Evolutionary conservation across 78 protist species (phyloP).

Genomic region (Neovahlkampfia damariscottae): DNA sequence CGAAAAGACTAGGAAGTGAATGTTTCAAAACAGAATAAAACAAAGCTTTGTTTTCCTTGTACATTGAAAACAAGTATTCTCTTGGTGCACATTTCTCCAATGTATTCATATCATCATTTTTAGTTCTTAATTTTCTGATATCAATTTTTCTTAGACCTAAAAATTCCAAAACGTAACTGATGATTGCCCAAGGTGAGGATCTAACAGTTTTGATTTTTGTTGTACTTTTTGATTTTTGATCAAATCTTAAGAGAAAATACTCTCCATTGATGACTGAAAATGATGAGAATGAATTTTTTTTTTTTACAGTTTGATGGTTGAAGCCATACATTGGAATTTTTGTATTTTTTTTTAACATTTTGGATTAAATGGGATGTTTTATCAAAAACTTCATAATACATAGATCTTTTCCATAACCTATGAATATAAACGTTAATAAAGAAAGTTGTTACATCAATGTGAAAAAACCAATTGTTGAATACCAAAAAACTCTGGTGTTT

Average conservation of each 20-base stretch:
- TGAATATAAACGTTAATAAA: neutral
- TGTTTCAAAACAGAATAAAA: too few relatives aligned
- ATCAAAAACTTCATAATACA: neutral
- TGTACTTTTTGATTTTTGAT: neutral
- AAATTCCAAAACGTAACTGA: too few relatives aligned
- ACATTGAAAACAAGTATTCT: too few relatives aligned
- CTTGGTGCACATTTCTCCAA: too few relatives aligned
- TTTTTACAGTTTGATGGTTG: neutral
- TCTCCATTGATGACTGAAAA: neutral
- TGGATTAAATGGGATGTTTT: neutral
- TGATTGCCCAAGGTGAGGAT: neutral
- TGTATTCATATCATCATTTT: too few relatives aligned
- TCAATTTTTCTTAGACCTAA: too few relatives aligned
- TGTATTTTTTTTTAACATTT: neutral
- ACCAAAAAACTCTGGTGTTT: neutral
- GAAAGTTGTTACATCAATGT: neutral
- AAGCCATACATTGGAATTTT: neutral
- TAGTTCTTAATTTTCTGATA: too few relatives aligned
- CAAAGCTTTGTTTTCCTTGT: too few relatives aligned
- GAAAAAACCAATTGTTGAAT: neutral
- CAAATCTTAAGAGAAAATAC: neutral
- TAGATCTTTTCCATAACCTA: neutral
- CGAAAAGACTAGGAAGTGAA: too few relatives aligned
- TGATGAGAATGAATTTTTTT: neutral
- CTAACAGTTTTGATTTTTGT: neutral